Base-by-base conservation (phyloP, 2,329 filamentous ascomycete species). In the Polytolypa hystricis region DNA sequence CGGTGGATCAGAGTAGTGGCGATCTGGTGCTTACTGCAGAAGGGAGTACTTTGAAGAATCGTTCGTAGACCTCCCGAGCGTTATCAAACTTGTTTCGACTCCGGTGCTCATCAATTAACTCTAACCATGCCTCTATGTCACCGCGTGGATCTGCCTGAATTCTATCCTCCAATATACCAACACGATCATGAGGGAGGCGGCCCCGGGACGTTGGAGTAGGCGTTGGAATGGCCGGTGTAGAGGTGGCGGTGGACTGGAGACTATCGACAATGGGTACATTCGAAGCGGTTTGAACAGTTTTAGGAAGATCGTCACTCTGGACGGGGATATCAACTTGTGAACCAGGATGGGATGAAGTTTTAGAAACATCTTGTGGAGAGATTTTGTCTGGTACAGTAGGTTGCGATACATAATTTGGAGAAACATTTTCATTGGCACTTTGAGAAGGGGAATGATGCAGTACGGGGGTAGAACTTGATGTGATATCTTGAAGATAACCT, bases 91-190 rank as follows among this genome's bases (percentile, higher is more conserved):
- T 84, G 61, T 82, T 82, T 51, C 81, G 83, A 52, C 75, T 79
- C 49, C 81, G 81, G 58, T 94, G 77, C 56, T 95, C 85, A 47
- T 75, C 74, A 55, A 98, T 89, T 55, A 98, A 70, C 46, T 75
- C 74, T 51, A 93, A 66, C 91, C 91, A 98, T 20, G 89, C 85
- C 56, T 91, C 83, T 60, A 91, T 76, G 50, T 95, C 87, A 53
- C 89, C 91, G 51, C 85, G 82, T 11, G 89, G 84, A 55, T 98
- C 91, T 53, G 95, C 84, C 56, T 81, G 80, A 57, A 96, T 81
- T 54, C 89, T 79, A 57, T 91, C 84, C 66, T 98, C 89, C 53
- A 96, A 70, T 41, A 87, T 74, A 40, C 81, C 78, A 49, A 89
- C 71, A 46, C 74, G 74, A 61, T 93, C 82, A 62, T 80, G 74